Base-by-base conservation (phyloP, 371 early-diverging fungal genomes). In the Syncephalastrum sp. region DNA sequence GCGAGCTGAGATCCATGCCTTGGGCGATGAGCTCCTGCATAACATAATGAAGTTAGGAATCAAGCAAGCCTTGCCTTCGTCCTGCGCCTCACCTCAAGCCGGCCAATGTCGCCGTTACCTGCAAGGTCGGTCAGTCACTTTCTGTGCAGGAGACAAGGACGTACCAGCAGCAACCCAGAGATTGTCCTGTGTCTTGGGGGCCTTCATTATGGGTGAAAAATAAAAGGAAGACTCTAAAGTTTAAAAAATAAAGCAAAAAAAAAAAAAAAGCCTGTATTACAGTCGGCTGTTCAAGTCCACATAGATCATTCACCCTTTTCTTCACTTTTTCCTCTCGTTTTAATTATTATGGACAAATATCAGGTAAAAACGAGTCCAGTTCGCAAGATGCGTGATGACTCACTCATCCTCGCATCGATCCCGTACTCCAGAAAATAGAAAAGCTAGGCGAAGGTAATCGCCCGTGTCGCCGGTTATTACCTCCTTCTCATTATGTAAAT, bases 401-500 rank as follows among this genome's bases (percentile, higher is more conserved):
- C 38, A 24, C 24, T 14, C 50, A 23, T 16, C 47, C 17, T 53
- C 48, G 16, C 38, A 10, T 56, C 14, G 3, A 47, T 75, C 38
- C 12, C 2, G 38, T 12, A 33, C 8, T 33, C 8, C 38, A 93
- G 89, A 93, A 93, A 83, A 94, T 94, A 57, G 94, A 93, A 71
- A 94, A 94, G 65, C 82, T 94, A 10, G 94, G 94, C 57, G 94
- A 93, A 81, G 93, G 90, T 87, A 81, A 24, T 27, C 55, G 13
- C 27, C 14, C 25, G 6, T 41, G 33, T 19, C 12, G n/a, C 23
- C 15, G 41, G 43, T 13, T 45, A 27, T 4, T 29, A 33, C 17
- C 6, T 23, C 24, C 17, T 24, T 19, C 29, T 38, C 25, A 27
- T 50, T 33, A 47, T 45, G 14, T 47, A 16, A n/a, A n/a, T 16